These are phyloP conservation scores for Pogostemon cablin DNA, from an alignment of 257 asterid genomes.

Conservation along the genomic window DNA sequence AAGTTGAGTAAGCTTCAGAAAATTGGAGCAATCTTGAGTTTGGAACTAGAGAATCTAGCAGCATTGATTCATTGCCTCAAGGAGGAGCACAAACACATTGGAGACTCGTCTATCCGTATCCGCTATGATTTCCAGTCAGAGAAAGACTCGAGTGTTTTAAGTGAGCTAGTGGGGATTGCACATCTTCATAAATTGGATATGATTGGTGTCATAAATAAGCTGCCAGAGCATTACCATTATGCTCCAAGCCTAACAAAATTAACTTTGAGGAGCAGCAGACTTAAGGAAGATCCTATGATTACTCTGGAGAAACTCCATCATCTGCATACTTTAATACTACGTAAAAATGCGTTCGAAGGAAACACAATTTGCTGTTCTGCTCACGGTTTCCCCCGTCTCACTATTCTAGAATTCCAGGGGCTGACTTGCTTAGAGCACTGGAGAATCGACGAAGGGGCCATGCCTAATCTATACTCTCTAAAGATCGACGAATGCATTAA, in stretches of 20 bases:
- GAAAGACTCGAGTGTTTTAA: conserved; percentile 40
- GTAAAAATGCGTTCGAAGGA: conserved; percentile 44
- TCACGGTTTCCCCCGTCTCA: conserved; percentile 46
- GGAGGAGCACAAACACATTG: conserved; percentile 33
- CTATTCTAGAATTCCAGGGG: conserved; percentile 40
- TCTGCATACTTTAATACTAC: conserved; percentile 39
- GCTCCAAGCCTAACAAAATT: conserved; percentile 42
- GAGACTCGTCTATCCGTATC: conserved; percentile 47
- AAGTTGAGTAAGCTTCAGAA: conserved; percentile 49
- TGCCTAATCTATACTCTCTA: conserved; percentile 45
- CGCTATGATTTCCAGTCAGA: conserved; percentile 46
- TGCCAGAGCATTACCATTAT: conserved; percentile 43
- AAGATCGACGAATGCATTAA: conserved; percentile 47
- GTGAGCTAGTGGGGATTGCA: conserved; percentile 38
- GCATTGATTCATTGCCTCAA: conserved; percentile 34
- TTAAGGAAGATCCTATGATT: conserved; percentile 54
- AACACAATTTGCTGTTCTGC: conserved; percentile 42
- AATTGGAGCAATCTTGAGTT: conserved; percentile 43
- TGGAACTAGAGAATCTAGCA: conserved; percentile 42
- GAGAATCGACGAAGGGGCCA: conserved; percentile 51
- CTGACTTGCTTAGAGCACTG: conserved; percentile 42
- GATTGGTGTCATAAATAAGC: conserved; percentile 42
- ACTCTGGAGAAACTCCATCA: conserved; percentile 48
- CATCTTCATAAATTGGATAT: conserved; percentile 58
- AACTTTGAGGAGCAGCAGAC: conserved; percentile 55